These are phyloP conservation scores for Malus hybrid DNA, from an alignment of 331 rosid species.

Conservation along the genomic window DNA sequence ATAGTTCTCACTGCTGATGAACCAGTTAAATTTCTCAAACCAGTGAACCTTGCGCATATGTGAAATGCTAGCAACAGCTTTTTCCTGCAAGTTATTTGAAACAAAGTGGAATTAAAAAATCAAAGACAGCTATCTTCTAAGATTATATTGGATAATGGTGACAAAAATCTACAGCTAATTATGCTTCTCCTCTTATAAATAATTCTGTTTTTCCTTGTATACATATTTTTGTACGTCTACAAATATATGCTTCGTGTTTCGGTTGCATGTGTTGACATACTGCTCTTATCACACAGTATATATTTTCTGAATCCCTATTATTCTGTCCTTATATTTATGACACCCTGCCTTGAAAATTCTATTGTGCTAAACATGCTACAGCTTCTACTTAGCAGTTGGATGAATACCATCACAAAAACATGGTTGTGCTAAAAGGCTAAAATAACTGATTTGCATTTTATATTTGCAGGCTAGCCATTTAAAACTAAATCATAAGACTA, in stretches of 20 bases:
- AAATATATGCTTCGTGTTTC: background rate
- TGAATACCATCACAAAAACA: background rate
- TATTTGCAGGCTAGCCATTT: background rate
- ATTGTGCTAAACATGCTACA: too few relatives aligned
- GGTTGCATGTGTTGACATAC: background rate
- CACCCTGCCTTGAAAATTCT: background rate
- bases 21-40: conserved; percentile 99
- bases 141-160: background rate
- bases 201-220: background rate
- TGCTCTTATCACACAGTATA: background rate
- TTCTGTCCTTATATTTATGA: background rate
- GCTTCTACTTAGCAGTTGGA: too few relatives aligned
- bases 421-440: background rate
- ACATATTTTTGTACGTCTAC: background rate
- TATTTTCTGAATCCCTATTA: background rate
- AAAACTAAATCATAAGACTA: background rate
- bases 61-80: conserved; percentile 81
- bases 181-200: background rate
- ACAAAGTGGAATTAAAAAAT: background rate
- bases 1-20: conserved; percentile 96
- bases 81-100: conserved; percentile 57
- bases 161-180: background rate
- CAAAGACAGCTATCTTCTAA: background rate
- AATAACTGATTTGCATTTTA: background rate
- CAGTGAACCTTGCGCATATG: conserved; percentile 99